Evolutionary conservation across 23 red algal genomes (phyloP), one percentile per base, ranked within the genome.

Genomic region (Gracilaria caudata): DNA sequence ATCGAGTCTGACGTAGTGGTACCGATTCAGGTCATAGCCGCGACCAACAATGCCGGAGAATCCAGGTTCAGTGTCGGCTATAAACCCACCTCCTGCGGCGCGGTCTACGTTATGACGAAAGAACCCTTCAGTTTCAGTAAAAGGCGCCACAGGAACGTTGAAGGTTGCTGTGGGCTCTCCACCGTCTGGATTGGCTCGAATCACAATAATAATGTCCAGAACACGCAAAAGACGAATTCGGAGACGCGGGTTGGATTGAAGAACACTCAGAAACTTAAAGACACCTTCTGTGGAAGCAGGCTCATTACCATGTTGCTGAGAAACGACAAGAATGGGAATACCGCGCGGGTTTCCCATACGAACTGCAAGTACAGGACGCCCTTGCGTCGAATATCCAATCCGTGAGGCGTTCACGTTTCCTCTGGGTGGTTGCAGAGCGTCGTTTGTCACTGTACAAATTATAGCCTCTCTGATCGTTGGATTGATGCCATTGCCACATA

Each of bases 201-300:
- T 23, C 35, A 72, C 16, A 21, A 72, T 40, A 16, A 72, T 33
- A 19, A 72, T 37, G 35, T 43, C 41, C 35, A 72, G 35, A 37
- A 37, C 38, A 41, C 66, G 33, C 66, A 72, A 8, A 2, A 72
- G 66, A n/a, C 23, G 35, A 16, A 37, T 72, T 72, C 66, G 33
- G 23, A 72, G 66, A 72, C 66, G 66, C 1, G 35, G 13, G 4
- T 72, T 37, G 11, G 35, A 1, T 16, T 43, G 33, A 20, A 72
- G 35, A 37, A 72, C 33, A 19, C 38, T 34, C 16, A 72, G 38
- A 43, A 72, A 72, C 66, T 72, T 72, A 14, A 72, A 40, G 66
- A 72, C 23, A 72, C 14, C 66, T 34, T 72, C 66, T 72, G 66
- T 72, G 21, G 66, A 72, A 72, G 66, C 66, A 34, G 66, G 66